Conservation (phyloP, 2,329 filamentous ascomycete species). For the Ophiobolus disseminans region DNA sequence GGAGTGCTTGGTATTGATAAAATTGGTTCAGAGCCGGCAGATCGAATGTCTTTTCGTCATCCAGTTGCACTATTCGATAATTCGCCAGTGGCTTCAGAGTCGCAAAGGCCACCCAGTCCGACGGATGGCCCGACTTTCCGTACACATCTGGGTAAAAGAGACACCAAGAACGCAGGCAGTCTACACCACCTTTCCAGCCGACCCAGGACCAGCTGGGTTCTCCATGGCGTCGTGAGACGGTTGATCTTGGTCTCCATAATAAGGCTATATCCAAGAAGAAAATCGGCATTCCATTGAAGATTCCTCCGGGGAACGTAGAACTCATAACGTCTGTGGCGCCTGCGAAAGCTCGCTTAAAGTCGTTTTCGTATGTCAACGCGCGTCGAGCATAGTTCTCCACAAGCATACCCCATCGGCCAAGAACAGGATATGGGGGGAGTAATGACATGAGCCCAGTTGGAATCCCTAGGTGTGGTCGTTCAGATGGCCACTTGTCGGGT, state of each 20-base stretch:
- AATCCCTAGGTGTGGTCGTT: background rate
- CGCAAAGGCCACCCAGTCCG: background rate
- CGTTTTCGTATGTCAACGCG: background rate
- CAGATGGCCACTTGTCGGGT: background rate
- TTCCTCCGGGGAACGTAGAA: conserved; percentile 8
- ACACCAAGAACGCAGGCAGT: background rate
- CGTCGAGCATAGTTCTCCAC: conserved; percentile 5
- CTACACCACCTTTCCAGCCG: background rate
- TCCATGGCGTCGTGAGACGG: background rate
- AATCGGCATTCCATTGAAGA: conserved; percentile 18
- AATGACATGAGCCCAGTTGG: background rate
- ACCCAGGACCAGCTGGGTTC: background rate
- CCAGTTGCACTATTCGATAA: background rate
- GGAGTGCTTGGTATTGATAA: background rate
- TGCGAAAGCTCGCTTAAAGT: conserved; percentile 10
- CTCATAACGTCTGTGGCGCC: conserved; percentile 9
- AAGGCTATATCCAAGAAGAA: conserved; percentile 20
- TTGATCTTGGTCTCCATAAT: conserved; percentile 10
- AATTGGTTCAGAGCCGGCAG: background rate
- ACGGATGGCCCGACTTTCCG: too few species aligned
- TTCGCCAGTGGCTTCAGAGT: background rate
- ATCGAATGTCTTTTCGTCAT: too few species aligned
- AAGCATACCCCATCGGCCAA: background rate
- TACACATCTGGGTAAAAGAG: background rate
- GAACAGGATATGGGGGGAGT: background rate